Evolutionary conservation across 2,329 filamentous ascomycete species (phyloP).

Genomic region (Waltergamsia citrina): DNA sequence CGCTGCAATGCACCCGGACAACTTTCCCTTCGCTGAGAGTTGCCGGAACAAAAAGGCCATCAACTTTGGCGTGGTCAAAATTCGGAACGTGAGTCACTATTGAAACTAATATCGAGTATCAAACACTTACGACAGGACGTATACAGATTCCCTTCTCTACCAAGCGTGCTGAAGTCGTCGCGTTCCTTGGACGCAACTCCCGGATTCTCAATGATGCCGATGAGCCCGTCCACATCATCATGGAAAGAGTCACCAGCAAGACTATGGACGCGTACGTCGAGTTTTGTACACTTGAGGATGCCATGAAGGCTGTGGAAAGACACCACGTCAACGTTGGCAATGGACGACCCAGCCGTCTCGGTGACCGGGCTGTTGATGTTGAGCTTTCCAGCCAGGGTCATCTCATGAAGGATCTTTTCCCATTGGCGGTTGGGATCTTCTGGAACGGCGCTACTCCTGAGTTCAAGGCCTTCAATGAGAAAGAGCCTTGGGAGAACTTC

Average conservation of each 20-base stretch:
- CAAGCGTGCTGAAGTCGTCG: slow-evolving; percentile 43
- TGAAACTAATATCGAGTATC: not conserved
- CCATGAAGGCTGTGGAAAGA: slow-evolving; percentile 40
- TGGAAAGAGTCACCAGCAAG: slow-evolving; percentile 54
- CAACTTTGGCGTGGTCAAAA: slow-evolving; percentile 34
- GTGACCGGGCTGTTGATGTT: slow-evolving; percentile 47
- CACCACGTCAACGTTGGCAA: slow-evolving; percentile 27
- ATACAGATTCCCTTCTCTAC: slow-evolving; percentile 46
- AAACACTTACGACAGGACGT: too few species aligned
- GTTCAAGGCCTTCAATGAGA: slow-evolving; percentile 19
- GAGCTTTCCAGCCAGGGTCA: slow-evolving; percentile 44
- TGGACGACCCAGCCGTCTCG: slow-evolving; percentile 39
- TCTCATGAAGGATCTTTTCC: slow-evolving; percentile 55
- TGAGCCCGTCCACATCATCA: slow-evolving; percentile 53
- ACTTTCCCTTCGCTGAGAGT: slow-evolving; percentile 38
- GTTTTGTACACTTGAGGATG: slow-evolving; percentile 42
- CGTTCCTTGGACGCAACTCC: slow-evolving; percentile 49
- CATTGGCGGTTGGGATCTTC: slow-evolving; percentile 41
- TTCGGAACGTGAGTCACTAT: slow-evolving; percentile 35
- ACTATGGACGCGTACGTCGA: slow-evolving; percentile 54
- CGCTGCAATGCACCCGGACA: slow-evolving; percentile 22
- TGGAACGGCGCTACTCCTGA: slow-evolving; percentile 42
- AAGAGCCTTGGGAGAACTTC: slow-evolving; percentile 41
- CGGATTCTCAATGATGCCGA: slow-evolving; percentile 42
- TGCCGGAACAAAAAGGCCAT: slow-evolving; percentile 17